phyloP scores from a whole-genome alignment of 495 filamentous ascomycete species.

The Ascobolus immersus region DNA sequence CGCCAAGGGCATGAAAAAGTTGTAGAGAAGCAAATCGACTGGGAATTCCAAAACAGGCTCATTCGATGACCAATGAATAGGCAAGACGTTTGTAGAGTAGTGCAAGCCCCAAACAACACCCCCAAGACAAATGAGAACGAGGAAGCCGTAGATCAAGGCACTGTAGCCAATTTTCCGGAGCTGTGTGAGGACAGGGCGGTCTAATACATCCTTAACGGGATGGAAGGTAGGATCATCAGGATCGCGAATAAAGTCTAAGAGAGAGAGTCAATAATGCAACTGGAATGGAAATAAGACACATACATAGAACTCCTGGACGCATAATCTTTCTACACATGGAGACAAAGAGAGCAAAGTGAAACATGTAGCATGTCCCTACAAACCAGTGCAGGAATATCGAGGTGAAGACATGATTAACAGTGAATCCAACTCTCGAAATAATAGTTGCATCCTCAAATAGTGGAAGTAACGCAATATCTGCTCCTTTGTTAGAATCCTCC shows the following conservation, averaged over 20 bases:
- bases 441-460: constrained; percentile 61
- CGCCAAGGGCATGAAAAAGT: constrained; percentile 72
- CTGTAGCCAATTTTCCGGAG: constrained; percentile 90
- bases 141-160: constrained; percentile 76
- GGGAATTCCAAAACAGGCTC: constrained; percentile 85
- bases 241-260: constrained; percentile 78
- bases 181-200: constrained; percentile 76
- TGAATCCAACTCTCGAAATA: constrained; percentile 48
- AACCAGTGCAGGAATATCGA: constrained; percentile 98
- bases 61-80: constrained; percentile 76
- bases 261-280: constrained; percentile 12
- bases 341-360: constrained; percentile 95
- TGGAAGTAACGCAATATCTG: constrained; percentile 62
- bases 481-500: constrained; percentile 2
- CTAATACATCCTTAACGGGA: constrained; percentile 86
- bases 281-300: constrained; percentile 16
- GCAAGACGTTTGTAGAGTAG: constrained; percentile 39
- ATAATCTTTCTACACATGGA: constrained; percentile 98
- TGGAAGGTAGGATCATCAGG: constrained; percentile 97
- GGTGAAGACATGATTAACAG: constrained; percentile 47
- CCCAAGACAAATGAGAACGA: constrained; percentile 81
- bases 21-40: constrained; percentile 82
- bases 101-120: constrained; percentile 86
- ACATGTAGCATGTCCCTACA: constrained; percentile 97
- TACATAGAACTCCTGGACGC: constrained; percentile 73